Conservation (phyloP, 2,329 filamentous ascomycete species). For the Colletotrichum kahawae region DNA sequence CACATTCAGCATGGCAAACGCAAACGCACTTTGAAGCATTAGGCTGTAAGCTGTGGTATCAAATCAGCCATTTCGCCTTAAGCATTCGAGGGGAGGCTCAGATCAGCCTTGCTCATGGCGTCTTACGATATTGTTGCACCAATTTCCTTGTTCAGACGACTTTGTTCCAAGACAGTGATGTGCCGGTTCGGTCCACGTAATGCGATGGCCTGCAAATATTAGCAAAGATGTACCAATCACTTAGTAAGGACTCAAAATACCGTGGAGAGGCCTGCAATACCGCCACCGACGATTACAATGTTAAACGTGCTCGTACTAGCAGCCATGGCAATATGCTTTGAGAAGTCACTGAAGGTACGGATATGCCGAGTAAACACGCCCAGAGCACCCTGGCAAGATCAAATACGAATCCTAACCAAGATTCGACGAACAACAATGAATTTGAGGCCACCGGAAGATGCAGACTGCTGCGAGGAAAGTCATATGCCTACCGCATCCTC, state of each 20-base stretch:
- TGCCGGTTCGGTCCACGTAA: conserved; percentile 31
- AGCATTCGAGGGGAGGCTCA: too few relatives aligned
- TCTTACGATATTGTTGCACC: conserved; percentile 41
- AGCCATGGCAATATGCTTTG: accelerated
- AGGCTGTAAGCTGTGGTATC: conserved; percentile 33
- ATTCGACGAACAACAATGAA: accelerated
- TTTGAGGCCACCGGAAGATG: not conserved
- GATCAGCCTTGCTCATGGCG: too few relatives aligned
- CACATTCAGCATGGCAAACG: too few relatives aligned
- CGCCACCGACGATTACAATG: conserved; percentile 27
- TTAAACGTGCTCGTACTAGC: not conserved
- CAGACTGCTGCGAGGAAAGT: too few relatives aligned
- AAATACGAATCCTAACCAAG: not conserved
- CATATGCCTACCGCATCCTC: not conserved
- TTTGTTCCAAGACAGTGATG: conserved; percentile 29
- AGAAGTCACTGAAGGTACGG: not conserved
- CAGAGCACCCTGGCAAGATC: not conserved
- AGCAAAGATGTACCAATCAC: not conserved
- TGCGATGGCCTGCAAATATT: conserved; percentile 34
- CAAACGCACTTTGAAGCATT: conserved; percentile 41
- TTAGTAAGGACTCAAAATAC: not conserved
- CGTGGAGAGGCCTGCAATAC: conserved; percentile 14
- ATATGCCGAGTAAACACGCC: not conserved
- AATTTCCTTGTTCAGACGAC: conserved; percentile 36
- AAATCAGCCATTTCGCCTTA: not conserved